Percentiles rank a stretch among this genome's conserved stretches.
These are phyloP conservation scores for Viola odorata DNA, from an alignment of 345 rosid genomes.

Conservation along the genomic window DNA sequence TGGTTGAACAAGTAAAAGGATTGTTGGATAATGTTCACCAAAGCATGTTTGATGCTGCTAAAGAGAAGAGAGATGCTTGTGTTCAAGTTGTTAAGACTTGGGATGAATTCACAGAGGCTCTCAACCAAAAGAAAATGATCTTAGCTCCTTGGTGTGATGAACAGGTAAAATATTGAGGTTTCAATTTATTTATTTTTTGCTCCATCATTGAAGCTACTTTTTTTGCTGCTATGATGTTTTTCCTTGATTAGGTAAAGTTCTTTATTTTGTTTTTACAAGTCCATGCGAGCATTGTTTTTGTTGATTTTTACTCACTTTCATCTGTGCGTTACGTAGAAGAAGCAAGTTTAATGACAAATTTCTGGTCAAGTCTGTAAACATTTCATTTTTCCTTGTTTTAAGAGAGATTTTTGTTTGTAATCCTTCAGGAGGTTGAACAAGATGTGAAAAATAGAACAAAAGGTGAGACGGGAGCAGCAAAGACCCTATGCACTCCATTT, in stretches of 20 bases:
- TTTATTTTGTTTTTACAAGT: background rate
- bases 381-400: background rate
- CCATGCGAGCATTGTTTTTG: background rate
- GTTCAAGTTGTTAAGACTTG: constrained; percentile 59
- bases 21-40: constrained; percentile 57
- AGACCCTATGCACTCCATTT: constrained; percentile 86
- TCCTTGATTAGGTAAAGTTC: constrained; percentile 1
- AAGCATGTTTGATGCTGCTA: constrained; percentile 62
- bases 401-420: background rate
- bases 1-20: constrained; percentile 56
- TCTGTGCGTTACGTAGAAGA: too few relatives aligned
- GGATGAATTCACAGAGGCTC: constrained; percentile 79
- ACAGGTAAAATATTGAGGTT: constrained; percentile 42
- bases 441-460: constrained; percentile 82
- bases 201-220: too few relatives aligned
- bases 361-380: too few relatives aligned
- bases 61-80: constrained; percentile 68
- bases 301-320: too few relatives aligned
- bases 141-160: constrained; percentile 99
- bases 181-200: too few relatives aligned
- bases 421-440: constrained; percentile 74
- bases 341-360: too few relatives aligned
- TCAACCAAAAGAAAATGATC: constrained; percentile 70
- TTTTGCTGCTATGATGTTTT: background rate
- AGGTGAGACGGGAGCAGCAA: constrained; percentile 93